A percentile compares a stretch with the other conserved stretches of the same genome.
Evolutionary conservation across 306 rosid genomes (phyloP).

Genomic region (Ochetophila trinervis): DNA sequence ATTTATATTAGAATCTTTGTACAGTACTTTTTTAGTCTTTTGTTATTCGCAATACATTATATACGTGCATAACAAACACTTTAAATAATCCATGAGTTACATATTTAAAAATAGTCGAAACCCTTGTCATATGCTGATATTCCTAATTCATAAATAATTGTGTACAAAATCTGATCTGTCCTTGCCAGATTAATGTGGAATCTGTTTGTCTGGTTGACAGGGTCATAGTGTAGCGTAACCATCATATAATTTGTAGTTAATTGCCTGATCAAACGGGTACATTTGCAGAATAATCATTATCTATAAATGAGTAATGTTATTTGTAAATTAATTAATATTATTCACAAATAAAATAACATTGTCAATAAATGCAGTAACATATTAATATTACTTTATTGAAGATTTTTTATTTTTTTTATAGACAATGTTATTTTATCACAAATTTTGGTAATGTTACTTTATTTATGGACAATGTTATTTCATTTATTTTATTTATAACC

Average conservation of each 20-base stretch:
- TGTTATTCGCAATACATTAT: neutral
- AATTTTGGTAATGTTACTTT: too few relatives aligned
- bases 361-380: too few relatives aligned
- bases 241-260: neutral
- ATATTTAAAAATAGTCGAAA: neutral
- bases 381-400: too few relatives aligned
- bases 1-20: conserved; percentile 16
- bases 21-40: neutral
- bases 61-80: neutral
- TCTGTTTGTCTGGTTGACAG: conserved; percentile 4
- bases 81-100: neutral
- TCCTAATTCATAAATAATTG: conserved; percentile 25
- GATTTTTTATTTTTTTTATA: too few relatives aligned
- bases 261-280: too few relatives aligned
- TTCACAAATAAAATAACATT: too few relatives aligned
- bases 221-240: conserved; percentile 14
- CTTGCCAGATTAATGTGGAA: conserved; percentile 34
- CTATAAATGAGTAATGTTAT: too few relatives aligned
- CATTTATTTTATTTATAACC: too few relatives aligned
- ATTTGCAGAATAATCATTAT: too few relatives aligned
- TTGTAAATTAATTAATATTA: too few relatives aligned
- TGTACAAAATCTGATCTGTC: conserved; percentile 27
- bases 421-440: too few relatives aligned
- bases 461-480: too few relatives aligned
- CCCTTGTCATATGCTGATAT: conserved; percentile 22